Evolutionary conservation across 192 early-diverging fungal species (phyloP), one percentile per base, ranked within the genome.

Genomic region (Linnemannia zychae): DNA sequence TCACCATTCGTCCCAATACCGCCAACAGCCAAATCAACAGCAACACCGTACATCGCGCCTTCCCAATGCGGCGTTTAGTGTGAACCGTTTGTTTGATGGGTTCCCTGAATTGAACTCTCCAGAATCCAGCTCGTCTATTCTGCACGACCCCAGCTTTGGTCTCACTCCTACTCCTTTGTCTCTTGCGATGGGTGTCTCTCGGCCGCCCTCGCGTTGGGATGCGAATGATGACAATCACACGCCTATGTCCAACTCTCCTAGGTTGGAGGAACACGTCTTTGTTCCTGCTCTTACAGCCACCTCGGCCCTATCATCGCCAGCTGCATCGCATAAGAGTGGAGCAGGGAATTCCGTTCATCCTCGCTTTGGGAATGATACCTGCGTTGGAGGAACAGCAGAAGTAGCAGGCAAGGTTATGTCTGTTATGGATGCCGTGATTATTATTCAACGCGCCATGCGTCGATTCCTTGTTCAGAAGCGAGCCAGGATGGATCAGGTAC

Each of bases 391-490:
- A 9, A 9, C 4, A 44, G 9, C 40, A 44, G 40, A 44, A 9
- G n/a, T n/a, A n/a, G 28, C 47, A 15, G 46, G 24, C 15, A 63
- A 12, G 12, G 1, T 13, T 63, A n/a, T n/a, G n/a, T 11, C 28
- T 7, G 31, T 63, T 12, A 28, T 81, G 22, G 49, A 53, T 22
- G 88, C 88, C 34, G 74, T 53, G 47, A 22, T 83, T 20, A 71
- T 74, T 33, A 65, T 77, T 34, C 86, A 88, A 71, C 88, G 89
- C 65, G 88, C 82, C 44, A 60, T 87, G 36, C 86, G 84, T 75
- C 28, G 71, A 70, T 57, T 71, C 80, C 76, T 78, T 71, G 28
- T 66, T 46, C 79, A 50, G 50, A 81, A 78, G 72, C 75, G 38
- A 37, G 49, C 75, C 38, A 72, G 44, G 48, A 63, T 60, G 34